Conservation (phyloP, 73 alveolate genomes). For the Effrenium voratum region DNA sequence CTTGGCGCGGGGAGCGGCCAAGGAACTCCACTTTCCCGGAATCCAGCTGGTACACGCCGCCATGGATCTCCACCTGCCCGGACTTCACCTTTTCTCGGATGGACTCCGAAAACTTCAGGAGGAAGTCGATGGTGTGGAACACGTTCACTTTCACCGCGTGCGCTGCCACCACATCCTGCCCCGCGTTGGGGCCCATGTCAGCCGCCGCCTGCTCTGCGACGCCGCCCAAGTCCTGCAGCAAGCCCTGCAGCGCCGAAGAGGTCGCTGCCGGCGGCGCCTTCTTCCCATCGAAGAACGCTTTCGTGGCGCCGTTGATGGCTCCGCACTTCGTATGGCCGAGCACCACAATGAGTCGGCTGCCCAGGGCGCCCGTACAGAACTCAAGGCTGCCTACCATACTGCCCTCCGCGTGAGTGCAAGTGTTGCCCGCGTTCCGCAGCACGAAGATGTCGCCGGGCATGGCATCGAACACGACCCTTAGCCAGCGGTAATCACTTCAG, state of each 20-base stretch:
- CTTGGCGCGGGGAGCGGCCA: conserved; percentile 52
- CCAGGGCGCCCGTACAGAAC: too few species aligned
- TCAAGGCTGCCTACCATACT: too few species aligned
- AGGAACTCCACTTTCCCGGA: conserved; percentile 41
- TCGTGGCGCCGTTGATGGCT: too few species aligned
- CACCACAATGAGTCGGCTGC: too few species aligned
- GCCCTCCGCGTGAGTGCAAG: too few species aligned
- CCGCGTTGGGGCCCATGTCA: conserved; percentile 46
- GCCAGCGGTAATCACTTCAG: too few species aligned
- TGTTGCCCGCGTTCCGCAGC: too few species aligned
- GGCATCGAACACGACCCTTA: too few species aligned
- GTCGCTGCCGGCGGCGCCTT: conserved; percentile 1
- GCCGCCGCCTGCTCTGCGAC: conserved; percentile 25
- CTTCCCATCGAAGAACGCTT: too few species aligned
- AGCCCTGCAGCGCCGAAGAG: conserved; percentile 39
- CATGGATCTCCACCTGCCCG: conserved; percentile 71
- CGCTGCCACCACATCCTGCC: conserved; percentile 26
- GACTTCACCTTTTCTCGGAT: conserved; percentile 33
- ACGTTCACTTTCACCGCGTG: conserved; percentile 50
- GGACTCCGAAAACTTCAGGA: conserved; percentile 25
- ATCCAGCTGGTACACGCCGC: conserved; percentile 32
- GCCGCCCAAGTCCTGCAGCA: conserved; percentile 34
- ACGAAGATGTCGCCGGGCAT: too few species aligned
- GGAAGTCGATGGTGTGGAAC: conserved; percentile 59
- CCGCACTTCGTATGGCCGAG: too few species aligned